phyloP scores from a whole-genome alignment of 2,329 filamentous ascomycete species.

The Ampelomyces quisqualis region DNA sequence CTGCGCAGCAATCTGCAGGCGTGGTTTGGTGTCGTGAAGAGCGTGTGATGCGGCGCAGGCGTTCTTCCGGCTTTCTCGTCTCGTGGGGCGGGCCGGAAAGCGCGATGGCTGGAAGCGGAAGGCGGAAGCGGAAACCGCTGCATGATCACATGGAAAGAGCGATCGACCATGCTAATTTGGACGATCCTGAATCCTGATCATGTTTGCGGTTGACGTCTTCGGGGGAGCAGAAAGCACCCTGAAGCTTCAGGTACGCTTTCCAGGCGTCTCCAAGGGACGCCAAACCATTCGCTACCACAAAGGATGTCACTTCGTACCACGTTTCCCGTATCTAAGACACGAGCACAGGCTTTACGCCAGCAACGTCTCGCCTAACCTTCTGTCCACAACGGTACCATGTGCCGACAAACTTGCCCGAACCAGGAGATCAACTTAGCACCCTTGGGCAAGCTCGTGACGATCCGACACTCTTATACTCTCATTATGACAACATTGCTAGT shows the following conservation, averaged over 20 bases:
- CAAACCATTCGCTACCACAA: neutral
- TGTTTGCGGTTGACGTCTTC: neutral
- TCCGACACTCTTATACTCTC: too few relatives aligned
- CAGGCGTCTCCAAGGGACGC: neutral
- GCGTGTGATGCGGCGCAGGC: conserved; percentile 5
- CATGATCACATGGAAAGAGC: conserved; percentile 4
- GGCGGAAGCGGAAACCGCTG: conserved; percentile 7
- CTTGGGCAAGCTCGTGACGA: too few relatives aligned
- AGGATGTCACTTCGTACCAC: neutral
- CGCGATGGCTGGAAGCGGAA: conserved; percentile 6
- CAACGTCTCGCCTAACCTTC: neutral
- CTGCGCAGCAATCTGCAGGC: conserved; percentile 4
- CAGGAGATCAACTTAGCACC: too few relatives aligned
- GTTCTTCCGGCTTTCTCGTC: conserved; percentile 5
- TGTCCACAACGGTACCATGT: too few relatives aligned
- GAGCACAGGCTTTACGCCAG: neutral
- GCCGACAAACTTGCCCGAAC: too few relatives aligned
- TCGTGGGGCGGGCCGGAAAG: conserved; percentile 6
- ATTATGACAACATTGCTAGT: too few relatives aligned
- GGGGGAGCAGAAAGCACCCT: neutral
- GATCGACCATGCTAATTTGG: neutral
- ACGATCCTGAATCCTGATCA: neutral
- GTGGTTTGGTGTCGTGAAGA: conserved; percentile 5
- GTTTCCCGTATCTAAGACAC: neutral
- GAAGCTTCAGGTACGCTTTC: neutral